Evolutionary conservation across 345 rosid species (phyloP), one percentile per base, ranked within the genome.

Genomic region (Garcia nutans): DNA sequence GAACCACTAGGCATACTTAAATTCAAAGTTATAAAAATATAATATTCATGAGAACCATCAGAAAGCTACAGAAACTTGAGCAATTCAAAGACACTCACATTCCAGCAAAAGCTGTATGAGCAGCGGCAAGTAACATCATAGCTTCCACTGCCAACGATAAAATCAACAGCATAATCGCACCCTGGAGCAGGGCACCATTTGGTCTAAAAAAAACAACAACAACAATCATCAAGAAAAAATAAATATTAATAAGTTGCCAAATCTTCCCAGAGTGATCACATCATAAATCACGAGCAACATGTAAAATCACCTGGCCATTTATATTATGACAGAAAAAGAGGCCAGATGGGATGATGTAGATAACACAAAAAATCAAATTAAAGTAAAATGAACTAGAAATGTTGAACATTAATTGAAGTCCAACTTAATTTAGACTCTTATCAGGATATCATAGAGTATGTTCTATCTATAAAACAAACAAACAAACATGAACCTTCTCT

Each of bases 141-240:
- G 78, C 74, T 89, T 79, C 88, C 99, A 82, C 89, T 77, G 63
- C 99, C 98, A 62, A 89, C 87, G 74, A 80, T 76, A 88, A 91
- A 93, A 80, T 93, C 93, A 83, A 96, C 88, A n/a, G 99, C 99
- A 81, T 76, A 83, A 49, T 93, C 98, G 69, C 99, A 96, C 65
- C 98, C 98, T 0, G 98, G 98, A 65, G 99, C 99, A 78, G 99
- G 99, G 84, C 98, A 96, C 99, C 98, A 96, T 79, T 96, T 96
- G 85, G 95, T 92, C 99, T 96, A 79, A 28, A 28, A 69, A 61
- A 61, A 37, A 37, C 23, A 37, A 77, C 44, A 57, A 15, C 41
- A 72, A 57, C n/a, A n/a, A n/a, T n/a, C n/a, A n/a, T 58, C 37
- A 60, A 45, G 41, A 55, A 58, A 20, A 6, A 8, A 15, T 59